A percentile compares a stretch with the other conserved stretches of the same genome.
phyloP scores from a whole-genome alignment of 805 yeast genomes.

The Yamadazyma ubonensis region DNA sequence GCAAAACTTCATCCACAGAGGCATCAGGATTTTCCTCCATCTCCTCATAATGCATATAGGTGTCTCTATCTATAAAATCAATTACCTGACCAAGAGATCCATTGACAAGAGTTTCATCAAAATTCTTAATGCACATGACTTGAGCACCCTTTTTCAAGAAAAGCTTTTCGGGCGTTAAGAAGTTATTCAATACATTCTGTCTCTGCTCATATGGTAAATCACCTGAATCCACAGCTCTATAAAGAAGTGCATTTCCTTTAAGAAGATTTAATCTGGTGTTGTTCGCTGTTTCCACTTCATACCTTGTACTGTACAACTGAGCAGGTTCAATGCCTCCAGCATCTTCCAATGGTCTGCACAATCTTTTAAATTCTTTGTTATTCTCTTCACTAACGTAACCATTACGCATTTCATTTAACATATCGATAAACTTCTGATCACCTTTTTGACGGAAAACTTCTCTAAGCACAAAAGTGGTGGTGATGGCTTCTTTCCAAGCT shows the following conservation, averaged over 20 bases:
- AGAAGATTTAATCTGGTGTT: constrained; percentile 45
- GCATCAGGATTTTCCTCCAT: constrained; percentile 20
- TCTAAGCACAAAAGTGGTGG: constrained; percentile 55
- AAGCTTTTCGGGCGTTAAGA: constrained; percentile 59
- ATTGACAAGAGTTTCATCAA: constrained; percentile 70
- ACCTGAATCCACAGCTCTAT: constrained; percentile 58
- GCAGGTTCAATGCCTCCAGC: constrained; percentile 69
- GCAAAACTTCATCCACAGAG: constrained; percentile 20
- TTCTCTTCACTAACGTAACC: constrained; percentile 56
- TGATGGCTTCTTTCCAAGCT: constrained; percentile 60
- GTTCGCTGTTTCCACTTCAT: constrained; percentile 71
- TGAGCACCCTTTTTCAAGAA: constrained; percentile 70
- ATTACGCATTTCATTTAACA: constrained; percentile 72
- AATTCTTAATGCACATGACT: constrained; percentile 79
- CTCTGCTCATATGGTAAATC: constrained; percentile 40
- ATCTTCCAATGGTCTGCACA: constrained; percentile 51
- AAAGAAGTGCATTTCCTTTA: constrained; percentile 44
- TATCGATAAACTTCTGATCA: constrained; percentile 63
- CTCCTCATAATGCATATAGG: constrained; percentile 28
- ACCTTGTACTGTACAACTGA: constrained; percentile 68
- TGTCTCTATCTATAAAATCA: constrained; percentile 48
- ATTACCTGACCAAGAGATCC: constrained; percentile 74
- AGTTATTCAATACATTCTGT: constrained; percentile 49
- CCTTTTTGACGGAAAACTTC: constrained; percentile 78
- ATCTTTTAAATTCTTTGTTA: constrained; percentile 46